Evolutionary conservation across 169 alveolate genomes (phyloP).

Genomic region (Plasmodium chabaudi): DNA sequence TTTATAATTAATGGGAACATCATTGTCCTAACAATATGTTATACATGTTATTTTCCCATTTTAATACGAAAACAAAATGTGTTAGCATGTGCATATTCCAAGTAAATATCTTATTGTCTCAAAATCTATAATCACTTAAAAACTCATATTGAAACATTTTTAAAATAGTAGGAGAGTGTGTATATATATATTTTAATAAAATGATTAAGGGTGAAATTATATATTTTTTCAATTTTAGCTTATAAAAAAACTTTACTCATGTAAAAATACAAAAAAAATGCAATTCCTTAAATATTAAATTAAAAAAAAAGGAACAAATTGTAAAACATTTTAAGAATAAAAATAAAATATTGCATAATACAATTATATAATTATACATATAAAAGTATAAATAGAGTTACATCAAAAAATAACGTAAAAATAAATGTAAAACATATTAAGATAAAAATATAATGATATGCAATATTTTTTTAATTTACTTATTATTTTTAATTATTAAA

Average conservation of each 20-base stretch:
- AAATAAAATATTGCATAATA: constrained; percentile 12
- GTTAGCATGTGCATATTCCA: neutral
- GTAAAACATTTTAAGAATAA: constrained; percentile 10
- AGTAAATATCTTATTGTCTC: constrained; percentile 13
- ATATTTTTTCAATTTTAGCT: too few species aligned
- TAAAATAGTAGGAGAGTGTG: too few species aligned
- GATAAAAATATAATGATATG: neutral
- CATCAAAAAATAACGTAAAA: neutral
- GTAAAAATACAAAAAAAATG: constrained; percentile 10
- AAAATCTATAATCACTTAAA: neutral
- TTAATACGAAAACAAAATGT: constrained; percentile 11
- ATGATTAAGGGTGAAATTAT: too few species aligned
- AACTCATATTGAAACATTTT: neutral
- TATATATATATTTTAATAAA: too few species aligned
- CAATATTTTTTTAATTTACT: neutral
- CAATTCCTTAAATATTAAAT: constrained; percentile 1
- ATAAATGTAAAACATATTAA: too few species aligned
- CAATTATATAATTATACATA: neutral
- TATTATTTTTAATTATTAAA: constrained; percentile 35
- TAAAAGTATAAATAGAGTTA: neutral
- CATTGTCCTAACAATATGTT: constrained; percentile 40
- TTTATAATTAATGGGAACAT: constrained; percentile 42
- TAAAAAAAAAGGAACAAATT: neutral
- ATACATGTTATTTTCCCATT: constrained; percentile 13
- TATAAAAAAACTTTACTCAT: too few species aligned